Evolutionary conservation across 2,329 filamentous ascomycete genomes (phyloP), one percentile per base, ranked within the genome.

Genomic region (Capronia epimyces): DNA sequence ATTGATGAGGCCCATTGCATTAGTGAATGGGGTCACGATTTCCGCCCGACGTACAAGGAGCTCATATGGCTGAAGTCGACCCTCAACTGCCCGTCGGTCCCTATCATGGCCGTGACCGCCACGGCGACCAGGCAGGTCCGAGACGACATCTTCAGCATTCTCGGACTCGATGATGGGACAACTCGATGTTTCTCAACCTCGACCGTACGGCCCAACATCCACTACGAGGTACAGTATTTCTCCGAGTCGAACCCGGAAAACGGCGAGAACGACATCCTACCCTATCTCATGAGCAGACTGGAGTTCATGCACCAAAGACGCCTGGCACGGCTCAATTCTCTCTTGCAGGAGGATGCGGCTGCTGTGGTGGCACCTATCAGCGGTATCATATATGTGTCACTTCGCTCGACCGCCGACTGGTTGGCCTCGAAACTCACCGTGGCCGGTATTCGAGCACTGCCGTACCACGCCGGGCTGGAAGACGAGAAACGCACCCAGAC

Each of bases 21-120:
- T 60, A 95, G 88, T 20, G 90, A 96, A 82, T 96, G 91, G 91
- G 91, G 91, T 1, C 90, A 97, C 66, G 91, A 97, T 67, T 97
- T 97, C 66, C 85, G 91, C n/a, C 87, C 84, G 29, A 87, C 89
- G 50, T 97, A 95, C 69, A 89, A 93, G 64, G 80, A 85, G 16
- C 77, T 97, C 5, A 84, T 81, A 1, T 96, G 88, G 82, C 93
- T 97, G 72, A 84, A 87, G 60, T 77, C 81, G 43, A 82, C 82
- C 25, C 62, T 74, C 12, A 64, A 60, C 4, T 89, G 93, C 58
- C 87, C 89, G 0, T 79, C 86, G 49, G 87, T 96, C 0, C 90
- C 91, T 3, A 86, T 97, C 55, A 95, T 93, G 68, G 95, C 89
- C 57, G 79, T 95, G 12, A 97, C 91, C 0, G 91, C 91, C 0